Percentiles rank a stretch among this genome's conserved stretches.
These are phyloP conservation scores for Yamadazyma triangularis DNA, from an alignment of 1,139 yeast genomes.

Conservation along the genomic window DNA sequence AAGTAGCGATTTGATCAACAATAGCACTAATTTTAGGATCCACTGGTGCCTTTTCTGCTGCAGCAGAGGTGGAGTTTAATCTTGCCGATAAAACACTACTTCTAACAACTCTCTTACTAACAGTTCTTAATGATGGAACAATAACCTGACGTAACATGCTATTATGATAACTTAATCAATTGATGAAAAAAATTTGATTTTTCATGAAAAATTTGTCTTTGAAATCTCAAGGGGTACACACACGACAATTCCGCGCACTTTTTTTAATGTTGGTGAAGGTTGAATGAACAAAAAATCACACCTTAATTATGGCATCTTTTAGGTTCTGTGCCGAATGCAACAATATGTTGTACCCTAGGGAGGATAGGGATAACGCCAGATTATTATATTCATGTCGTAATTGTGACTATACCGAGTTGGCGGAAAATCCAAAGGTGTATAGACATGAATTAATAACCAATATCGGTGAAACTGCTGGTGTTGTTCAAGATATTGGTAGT, in stretches of 20 bases:
- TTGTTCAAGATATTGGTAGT: slow-evolving; percentile 90
- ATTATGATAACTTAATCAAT: slow-evolving; percentile 3
- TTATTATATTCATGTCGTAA: slow-evolving; percentile 91
- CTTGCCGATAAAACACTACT: background rate
- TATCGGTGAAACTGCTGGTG: slow-evolving; percentile 95
- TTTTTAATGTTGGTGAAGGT: background rate
- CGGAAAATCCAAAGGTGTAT: slow-evolving; percentile 84
- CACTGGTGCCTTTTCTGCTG: slow-evolving; percentile 46
- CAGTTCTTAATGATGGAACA: slow-evolving; percentile 30
- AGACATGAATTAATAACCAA: slow-evolving; percentile 89
- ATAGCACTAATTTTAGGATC: slow-evolving; percentile 86
- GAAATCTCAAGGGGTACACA: background rate
- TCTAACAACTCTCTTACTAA: slow-evolving; percentile 7
- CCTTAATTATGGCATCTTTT: slow-evolving; percentile 67
- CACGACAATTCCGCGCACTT: background rate
- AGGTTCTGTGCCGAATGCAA: slow-evolving; percentile 93
- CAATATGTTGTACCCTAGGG: slow-evolving; percentile 98
- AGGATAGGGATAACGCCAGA: slow-evolving; percentile 71
- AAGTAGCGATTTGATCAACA: slow-evolving; percentile 85
- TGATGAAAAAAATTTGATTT: slow-evolving; percentile 3
- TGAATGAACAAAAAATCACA: slow-evolving; percentile 2
- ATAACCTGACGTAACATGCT: slow-evolving; percentile 29
- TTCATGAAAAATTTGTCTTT: background rate
- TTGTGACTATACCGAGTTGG: slow-evolving; percentile 90
- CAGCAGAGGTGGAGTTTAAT: slow-evolving; percentile 45